Conservation (phyloP, 805 yeast genomes). For the Metschnikowia colocasiae region DNA sequence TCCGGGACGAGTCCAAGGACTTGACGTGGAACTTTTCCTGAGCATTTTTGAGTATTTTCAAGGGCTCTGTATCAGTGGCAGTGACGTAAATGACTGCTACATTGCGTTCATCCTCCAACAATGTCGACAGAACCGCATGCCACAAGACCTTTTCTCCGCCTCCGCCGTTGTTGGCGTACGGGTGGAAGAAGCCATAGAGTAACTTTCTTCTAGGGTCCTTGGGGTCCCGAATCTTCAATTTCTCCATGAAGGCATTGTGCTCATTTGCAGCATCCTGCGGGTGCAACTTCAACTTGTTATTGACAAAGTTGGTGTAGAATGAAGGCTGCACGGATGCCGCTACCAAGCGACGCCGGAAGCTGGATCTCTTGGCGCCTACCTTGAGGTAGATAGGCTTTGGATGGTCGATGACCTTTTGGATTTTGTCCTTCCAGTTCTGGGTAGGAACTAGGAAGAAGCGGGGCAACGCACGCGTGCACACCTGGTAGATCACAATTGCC, state of each 20-base stretch:
- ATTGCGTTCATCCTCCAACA: constrained; percentile 45
- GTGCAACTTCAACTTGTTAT: constrained; percentile 33
- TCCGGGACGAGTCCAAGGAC: constrained; percentile 43
- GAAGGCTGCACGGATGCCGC: constrained; percentile 36
- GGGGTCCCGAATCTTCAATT: constrained; percentile 30
- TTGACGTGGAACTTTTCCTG: constrained; percentile 51
- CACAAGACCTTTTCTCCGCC: constrained; percentile 97
- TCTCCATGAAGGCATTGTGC: constrained; percentile 22
- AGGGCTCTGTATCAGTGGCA: constrained; percentile 48
- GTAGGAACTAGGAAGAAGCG: constrained; percentile 37
- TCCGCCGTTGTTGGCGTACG: constrained; percentile 93
- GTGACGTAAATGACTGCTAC: constrained; percentile 74
- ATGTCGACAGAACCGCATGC: constrained; percentile 81
- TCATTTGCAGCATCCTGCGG: constrained; percentile 27
- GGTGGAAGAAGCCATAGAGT: constrained; percentile 88
- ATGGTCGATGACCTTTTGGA: constrained; percentile 28
- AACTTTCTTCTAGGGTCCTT: constrained; percentile 38
- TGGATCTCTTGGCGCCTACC: constrained; percentile 36
- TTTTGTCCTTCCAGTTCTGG: constrained; percentile 37
- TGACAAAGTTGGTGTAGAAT: constrained; percentile 36
- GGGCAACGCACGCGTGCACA: constrained; percentile 27
- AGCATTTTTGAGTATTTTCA: constrained; percentile 50
- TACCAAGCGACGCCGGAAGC: constrained; percentile 36
- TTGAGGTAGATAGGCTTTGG: constrained; percentile 35
- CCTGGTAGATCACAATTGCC: constrained; percentile 17